Conservation (phyloP, 2,329 filamentous ascomycete species). For the Colletotrichum tabaci region DNA sequence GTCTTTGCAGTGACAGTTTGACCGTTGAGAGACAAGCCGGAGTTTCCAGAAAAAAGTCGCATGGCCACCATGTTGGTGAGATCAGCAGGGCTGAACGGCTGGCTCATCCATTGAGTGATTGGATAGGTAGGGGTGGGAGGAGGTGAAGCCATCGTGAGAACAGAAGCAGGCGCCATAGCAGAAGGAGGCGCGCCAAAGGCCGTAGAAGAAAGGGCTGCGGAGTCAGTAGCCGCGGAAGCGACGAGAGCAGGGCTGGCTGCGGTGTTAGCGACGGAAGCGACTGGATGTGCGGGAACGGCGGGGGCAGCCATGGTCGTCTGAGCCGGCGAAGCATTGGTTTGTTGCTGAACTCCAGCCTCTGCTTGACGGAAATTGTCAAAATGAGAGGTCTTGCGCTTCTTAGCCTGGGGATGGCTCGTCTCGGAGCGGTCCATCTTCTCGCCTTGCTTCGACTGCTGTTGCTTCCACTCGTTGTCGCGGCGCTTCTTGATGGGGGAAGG, state of each 20-base stretch:
- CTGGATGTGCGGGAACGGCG: neutral
- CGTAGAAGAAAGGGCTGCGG: neutral
- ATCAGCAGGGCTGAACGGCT: neutral
- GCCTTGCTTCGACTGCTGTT: neutral
- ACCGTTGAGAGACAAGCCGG: neutral
- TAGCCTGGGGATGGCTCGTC: neutral
- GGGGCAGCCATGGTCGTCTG: neutral
- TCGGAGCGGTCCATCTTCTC: neutral
- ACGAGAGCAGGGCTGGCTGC: neutral
- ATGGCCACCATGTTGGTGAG: conserved; percentile 1
- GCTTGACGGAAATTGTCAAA: neutral
- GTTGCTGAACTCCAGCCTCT: too few relatives aligned
- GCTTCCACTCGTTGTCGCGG: neutral
- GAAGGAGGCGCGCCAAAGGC: neutral
- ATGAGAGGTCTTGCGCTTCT: neutral
- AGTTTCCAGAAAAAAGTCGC: neutral
- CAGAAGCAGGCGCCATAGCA: neutral
- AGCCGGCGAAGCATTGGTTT: neutral
- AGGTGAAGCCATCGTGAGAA: neutral
- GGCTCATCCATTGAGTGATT: neutral
- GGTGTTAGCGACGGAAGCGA: neutral
- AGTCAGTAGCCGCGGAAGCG: neutral
- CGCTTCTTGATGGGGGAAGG: neutral
- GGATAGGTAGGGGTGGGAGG: neutral
- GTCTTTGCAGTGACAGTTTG: neutral